Evolutionary conservation across 2,329 filamentous ascomycete genomes (phyloP).

Genomic region (Didymella segeticola): DNA sequence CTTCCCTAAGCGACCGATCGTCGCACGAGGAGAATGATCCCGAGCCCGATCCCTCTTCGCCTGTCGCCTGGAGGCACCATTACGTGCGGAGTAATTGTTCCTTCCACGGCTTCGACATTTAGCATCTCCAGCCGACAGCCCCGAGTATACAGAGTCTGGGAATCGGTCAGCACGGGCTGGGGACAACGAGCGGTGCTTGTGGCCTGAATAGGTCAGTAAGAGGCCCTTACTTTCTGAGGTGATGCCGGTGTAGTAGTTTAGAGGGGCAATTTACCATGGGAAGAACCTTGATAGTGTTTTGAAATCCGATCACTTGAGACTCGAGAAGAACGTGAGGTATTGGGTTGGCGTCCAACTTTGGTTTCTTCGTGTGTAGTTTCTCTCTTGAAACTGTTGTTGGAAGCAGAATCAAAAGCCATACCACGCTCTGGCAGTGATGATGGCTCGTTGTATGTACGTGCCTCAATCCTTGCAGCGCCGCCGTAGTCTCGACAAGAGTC

Average conservation of each 20-base stretch:
- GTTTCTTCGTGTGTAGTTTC: background rate
- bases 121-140: background rate
- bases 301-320: background rate
- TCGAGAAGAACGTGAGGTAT: background rate
- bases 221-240: background rate
- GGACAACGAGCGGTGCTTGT: background rate
- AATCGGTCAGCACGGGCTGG: background rate
- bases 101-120: background rate
- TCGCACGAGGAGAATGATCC: background rate
- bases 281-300: background rate
- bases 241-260: background rate
- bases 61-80: slow-evolving; percentile 7
- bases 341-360: background rate
- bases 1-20: slow-evolving; percentile 4
- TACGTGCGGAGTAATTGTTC: background rate
- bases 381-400: background rate
- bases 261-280: background rate
- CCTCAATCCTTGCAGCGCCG: background rate
- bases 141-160: background rate
- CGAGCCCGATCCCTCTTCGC: background rate
- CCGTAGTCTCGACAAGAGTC: background rate
- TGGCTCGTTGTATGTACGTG: background rate
- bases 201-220: background rate
- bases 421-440: background rate
- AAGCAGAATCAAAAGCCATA: background rate